Conservation (phyloP, 2,329 filamentous ascomycete species). For the Fusarium camptoceras region DNA sequence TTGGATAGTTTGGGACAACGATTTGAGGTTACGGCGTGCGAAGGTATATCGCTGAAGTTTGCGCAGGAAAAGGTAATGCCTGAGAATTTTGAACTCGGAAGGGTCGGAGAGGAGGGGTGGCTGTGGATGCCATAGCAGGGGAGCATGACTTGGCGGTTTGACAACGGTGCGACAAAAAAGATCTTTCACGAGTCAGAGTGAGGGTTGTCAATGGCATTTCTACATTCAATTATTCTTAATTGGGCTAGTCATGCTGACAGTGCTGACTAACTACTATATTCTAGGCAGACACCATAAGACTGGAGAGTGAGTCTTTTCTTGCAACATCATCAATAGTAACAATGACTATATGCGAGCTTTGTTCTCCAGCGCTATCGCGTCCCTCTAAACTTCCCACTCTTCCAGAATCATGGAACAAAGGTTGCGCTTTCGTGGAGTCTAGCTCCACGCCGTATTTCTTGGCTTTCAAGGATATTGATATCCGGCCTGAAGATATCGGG, state of each 20-base stretch:
- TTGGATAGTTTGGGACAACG: not conserved
- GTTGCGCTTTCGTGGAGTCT: not conserved
- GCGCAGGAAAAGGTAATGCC: not conserved
- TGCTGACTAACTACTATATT: not conserved
- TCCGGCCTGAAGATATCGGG: not conserved
- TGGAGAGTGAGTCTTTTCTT: not conserved
- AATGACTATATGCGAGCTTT: not conserved
- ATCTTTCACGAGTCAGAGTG: too few species aligned
- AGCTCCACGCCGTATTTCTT: not conserved
- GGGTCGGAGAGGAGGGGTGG: not conserved
- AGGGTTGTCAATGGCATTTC: too few species aligned
- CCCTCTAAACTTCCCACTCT: not conserved
- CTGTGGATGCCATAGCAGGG: not conserved
- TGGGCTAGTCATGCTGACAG: not conserved
- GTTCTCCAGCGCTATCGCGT: not conserved
- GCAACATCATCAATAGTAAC: not conserved
- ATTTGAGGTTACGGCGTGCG: not conserved
- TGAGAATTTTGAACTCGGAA: not conserved
- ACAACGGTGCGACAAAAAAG: not conserved
- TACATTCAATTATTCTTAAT: too few species aligned
- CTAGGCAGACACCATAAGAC: not conserved
- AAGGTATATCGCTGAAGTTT: not conserved
- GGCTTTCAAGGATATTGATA: not conserved
- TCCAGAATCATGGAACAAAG: not conserved
- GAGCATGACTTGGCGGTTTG: not conserved